Evolutionary conservation across 2,329 filamentous ascomycete species (phyloP).

Genomic region (Cordyceps cateniannulata): DNA sequence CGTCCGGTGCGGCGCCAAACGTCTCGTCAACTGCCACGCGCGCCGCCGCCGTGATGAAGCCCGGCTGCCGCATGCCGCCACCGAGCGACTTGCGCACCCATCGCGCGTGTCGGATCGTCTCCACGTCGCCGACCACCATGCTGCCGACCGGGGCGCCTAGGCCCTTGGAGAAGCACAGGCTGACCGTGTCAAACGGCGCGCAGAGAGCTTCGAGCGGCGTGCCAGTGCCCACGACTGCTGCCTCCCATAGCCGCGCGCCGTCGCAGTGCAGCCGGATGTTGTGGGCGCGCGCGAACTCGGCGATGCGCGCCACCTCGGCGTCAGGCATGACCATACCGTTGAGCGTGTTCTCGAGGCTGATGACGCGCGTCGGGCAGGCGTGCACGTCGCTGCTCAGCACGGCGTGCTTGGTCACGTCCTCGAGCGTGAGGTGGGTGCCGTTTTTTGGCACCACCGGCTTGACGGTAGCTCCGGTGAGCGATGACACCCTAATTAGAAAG

Average conservation of each 20-base stretch:
- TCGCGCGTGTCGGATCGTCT: conserved; percentile 32
- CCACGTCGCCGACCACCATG: conserved; percentile 53
- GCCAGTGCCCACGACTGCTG: conserved; percentile 63
- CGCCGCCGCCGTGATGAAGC: conserved; percentile 65
- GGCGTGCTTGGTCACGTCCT: conserved; percentile 64
- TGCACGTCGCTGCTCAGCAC: conserved; percentile 67
- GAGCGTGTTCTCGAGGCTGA: conserved; percentile 82
- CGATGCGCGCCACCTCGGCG: conserved; percentile 61
- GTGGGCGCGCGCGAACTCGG: conserved; percentile 58
- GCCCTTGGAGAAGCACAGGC: conserved; percentile 75
- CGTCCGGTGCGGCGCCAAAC: conserved; percentile 31
- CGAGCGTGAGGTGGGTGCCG: conserved; percentile 65
- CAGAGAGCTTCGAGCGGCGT: conserved; percentile 57
- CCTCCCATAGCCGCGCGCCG: conserved; percentile 77
- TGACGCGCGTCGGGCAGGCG: conserved; percentile 70
- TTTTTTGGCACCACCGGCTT: conserved; percentile 63
- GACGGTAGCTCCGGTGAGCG: conserved; percentile 64
- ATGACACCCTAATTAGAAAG: conserved; percentile 53
- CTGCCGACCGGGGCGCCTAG: conserved; percentile 76
- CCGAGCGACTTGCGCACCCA: conserved; percentile 63
- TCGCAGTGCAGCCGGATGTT: conserved; percentile 69
- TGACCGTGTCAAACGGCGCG: conserved; percentile 65
- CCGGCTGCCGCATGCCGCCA: conserved; percentile 67
- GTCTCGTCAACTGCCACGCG: conserved; percentile 55
- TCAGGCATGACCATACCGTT: conserved; percentile 74